phyloP scores from a whole-genome alignment of 2,329 filamentous ascomycete species.

The Aspergillus cejpii region DNA sequence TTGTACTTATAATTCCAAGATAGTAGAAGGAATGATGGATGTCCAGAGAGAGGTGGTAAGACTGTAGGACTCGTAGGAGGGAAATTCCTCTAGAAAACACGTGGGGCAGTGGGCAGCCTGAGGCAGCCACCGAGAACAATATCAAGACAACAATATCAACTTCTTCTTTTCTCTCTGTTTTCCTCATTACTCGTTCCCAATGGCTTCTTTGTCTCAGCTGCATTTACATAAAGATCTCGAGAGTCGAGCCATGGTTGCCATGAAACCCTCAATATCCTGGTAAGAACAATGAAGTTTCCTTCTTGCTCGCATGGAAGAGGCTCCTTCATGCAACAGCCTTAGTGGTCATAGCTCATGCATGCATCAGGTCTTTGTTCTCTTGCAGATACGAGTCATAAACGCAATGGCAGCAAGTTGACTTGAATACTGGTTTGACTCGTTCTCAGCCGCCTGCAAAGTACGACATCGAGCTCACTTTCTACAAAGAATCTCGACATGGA shows the following conservation, averaged over 20 bases:
- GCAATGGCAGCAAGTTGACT: too few species aligned
- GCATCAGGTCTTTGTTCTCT: constrained; percentile 9
- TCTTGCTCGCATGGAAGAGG: not conserved
- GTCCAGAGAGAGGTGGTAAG: too few species aligned
- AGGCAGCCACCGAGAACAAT: constrained; percentile 21
- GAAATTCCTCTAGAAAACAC: not conserved
- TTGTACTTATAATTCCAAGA: too few species aligned
- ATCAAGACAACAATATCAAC: constrained; percentile 19
- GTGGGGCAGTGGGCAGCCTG: constrained; percentile 24
- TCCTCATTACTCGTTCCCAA: constrained; percentile 9
- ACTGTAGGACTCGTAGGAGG: too few species aligned
- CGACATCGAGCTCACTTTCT: too few species aligned
- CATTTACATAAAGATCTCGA: not conserved
- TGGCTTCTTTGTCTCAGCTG: not conserved
- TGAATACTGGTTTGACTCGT: too few species aligned
- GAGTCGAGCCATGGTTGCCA: not conserved
- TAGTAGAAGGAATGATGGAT: too few species aligned
- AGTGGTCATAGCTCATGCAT: constrained; percentile 8
- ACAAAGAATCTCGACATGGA: too few species aligned
- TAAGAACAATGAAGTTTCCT: not conserved
- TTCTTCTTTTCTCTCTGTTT: constrained; percentile 10
- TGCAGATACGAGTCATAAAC: not conserved
- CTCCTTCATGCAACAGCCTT: not conserved
- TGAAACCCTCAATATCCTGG: not conserved
- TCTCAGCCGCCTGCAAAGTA: too few species aligned